A percentile compares a stretch with the other conserved stretches of the same genome.
These are phyloP conservation scores for Cladorrhinum sp. DNA, from an alignment of 2,329 filamentous ascomycete genomes.

Conservation along the genomic window DNA sequence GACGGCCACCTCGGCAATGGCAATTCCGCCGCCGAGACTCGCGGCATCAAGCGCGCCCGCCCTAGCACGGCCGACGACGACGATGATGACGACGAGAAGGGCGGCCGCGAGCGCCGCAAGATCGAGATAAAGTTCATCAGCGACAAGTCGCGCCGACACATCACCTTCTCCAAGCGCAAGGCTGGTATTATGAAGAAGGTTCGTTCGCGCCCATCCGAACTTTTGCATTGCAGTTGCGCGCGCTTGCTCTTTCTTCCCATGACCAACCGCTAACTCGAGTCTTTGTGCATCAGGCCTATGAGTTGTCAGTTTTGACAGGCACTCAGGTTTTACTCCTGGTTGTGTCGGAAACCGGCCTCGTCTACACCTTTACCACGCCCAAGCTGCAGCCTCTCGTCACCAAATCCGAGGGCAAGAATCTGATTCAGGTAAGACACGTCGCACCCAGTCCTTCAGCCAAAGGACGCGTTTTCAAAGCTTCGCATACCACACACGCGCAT, in stretches of 20 bases:
- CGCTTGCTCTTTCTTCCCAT: neutral
- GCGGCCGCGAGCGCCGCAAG: conserved; percentile 95
- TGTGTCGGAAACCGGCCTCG: conserved; percentile 93
- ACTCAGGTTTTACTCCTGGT: conserved; percentile 96
- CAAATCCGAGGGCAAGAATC: conserved; percentile 97
- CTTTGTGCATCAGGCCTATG: conserved; percentile 70
- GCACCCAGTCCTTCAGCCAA: neutral
- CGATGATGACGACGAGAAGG: conserved; percentile 97
- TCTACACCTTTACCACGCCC: conserved; percentile 97
- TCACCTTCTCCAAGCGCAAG: conserved; percentile 99
- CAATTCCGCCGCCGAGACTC: conserved; percentile 58
- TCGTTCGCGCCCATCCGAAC: conserved; percentile 35
- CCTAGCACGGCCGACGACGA: conserved; percentile 85
- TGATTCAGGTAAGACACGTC: conserved; percentile 79
- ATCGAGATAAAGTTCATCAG: conserved; percentile 99
- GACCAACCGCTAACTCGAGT: conserved; percentile 21
- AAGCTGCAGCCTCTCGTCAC: conserved; percentile 98
- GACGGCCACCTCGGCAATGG: conserved; percentile 72
- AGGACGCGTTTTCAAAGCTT: neutral
- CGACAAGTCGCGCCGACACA: conserved; percentile 98
- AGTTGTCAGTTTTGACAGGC: conserved; percentile 93
- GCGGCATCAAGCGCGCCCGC: conserved; percentile 87
- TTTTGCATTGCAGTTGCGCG: neutral
- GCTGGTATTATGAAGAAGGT: conserved; percentile 99
- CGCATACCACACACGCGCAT: neutral